These are phyloP conservation scores for Botryotinia calthae DNA, from an alignment of 2,329 filamentous ascomycete genomes.

Conservation along the genomic window DNA sequence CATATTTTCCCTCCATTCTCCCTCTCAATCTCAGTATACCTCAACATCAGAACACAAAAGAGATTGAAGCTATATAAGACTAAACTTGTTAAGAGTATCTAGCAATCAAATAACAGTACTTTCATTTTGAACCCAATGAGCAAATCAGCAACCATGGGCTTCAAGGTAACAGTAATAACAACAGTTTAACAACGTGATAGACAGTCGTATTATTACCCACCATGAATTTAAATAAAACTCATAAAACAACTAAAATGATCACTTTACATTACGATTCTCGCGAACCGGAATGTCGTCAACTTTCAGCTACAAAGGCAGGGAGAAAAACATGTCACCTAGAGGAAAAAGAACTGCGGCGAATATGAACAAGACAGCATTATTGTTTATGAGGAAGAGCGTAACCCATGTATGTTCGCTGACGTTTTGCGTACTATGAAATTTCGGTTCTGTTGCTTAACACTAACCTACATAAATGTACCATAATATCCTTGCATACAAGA, in stretches of 20 bases:
- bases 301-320: neutral
- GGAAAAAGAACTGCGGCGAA: neutral
- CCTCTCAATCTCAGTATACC: neutral
- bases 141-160: neutral
- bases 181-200: too few relatives aligned
- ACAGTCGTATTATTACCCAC: neutral
- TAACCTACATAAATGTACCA: neutral
- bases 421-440: neutral
- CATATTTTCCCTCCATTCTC: neutral
- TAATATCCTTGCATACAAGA: neutral
- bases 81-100: neutral
- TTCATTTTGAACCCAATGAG: neutral
- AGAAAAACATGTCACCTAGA: neutral
- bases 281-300: neutral
- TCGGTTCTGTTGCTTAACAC: neutral
- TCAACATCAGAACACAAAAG: neutral
- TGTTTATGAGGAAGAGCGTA: neutral
- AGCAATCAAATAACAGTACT: neutral
- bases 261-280: neutral
- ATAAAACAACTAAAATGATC: neutral
- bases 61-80: neutral
- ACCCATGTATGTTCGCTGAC: neutral
- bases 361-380: neutral
- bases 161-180: too few relatives aligned
- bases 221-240: neutral